Evolutionary conservation across 805 yeast species (phyloP), one percentile per base, ranked within the genome.

Genomic region (Yarrowia hollandica): DNA sequence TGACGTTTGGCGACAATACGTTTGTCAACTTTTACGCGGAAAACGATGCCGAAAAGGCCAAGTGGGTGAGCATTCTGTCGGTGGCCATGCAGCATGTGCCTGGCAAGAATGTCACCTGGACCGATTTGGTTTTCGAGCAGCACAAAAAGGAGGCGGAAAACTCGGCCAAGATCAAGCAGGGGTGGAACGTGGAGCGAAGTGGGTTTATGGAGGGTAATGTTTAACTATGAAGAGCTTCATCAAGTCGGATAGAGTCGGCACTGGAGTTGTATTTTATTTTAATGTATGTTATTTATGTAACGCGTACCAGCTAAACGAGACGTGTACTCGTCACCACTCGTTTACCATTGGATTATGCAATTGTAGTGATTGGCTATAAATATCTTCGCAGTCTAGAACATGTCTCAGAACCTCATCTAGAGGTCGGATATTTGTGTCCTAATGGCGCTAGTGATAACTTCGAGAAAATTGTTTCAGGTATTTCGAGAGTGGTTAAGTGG

Each of bases 1-100:
- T 91, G 50, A 74, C 76, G 62, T 91, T 91, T 70, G 79, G 81
- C 31, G 87, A 91, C 68, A 91, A 88, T 5, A 97, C 91, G 70
- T 75, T 81, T 3, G 86, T 91, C 57, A 88, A 84, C 63, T 88
- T 92, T 70, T 88, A 88, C 14, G 92, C 96, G 15, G 94, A 89
- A 56, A 82, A 84, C 48, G 77, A 75, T 42, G 75, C 71, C 15
- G 86, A 82, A 52, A 86, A 83, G 71, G 68, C 72, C 26, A 74
- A 75, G 59, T 92, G 97, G 98, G 79, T 86, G 55, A 64, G 70
- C 1, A 71, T 77, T 1, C 71, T 91, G 60, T 41, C 50, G 2
- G 31, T 55, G 38, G 59, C 59, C 18, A 38, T 55, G 48, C 59
- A 55, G 59, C 21, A 55, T 19, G 50, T 41, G 30, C 59, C 59